Evolutionary conservation across 129 eudicot species (phyloP), one percentile per base, ranked within the genome.

Genomic region (Flaveria brownii): DNA sequence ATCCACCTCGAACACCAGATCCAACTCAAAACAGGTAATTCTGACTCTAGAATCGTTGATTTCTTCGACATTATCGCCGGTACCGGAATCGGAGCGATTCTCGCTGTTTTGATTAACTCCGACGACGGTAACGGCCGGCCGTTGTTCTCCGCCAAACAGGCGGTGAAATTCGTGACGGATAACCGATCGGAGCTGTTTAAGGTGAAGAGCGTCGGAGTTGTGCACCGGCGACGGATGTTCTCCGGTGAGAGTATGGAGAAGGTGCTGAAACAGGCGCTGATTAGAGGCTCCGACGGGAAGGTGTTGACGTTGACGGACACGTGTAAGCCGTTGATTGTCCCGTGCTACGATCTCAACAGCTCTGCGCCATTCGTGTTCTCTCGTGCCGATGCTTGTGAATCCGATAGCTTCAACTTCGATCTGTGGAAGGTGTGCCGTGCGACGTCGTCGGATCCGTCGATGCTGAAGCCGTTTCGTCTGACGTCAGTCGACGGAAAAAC

Each of bases 321-420:
- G 85, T 91, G 96, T 82, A 94, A 94, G 89, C 97, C 99, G 9
- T 70, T 91, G 11, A 94, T 94, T 9, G 83, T 94, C 1, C 99
- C 99, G 1, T 94, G 99, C 85, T 94, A 78, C 41, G 99, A 94
- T 63, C 77, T 91, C 16, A 85, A 82, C 70, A 94, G 84, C 74
- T 78, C 93, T 9, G 99, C 97, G 46, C 99, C 99, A 56, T 94
- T 94, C 49, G 99, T 94, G 11, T 94, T 94, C 86, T 94, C 99
- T 1, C 84, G 96, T 36, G 97, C 99, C 51, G 99, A 90, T 61
- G 99, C 99, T 2, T 63, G 80, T 4, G 94, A 86, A 73, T 87
- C 94, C 28, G 72, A 82, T 16, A 86, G 97, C 73, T 89, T 42
- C 73, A 84, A 94, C 59, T 94, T 91, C 71, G 92, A 91, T 73